Evolutionary conservation across 2,329 filamentous ascomycete species (phyloP), one percentile per base, ranked within the genome.

Genomic region (Hypoxylon sp.): DNA sequence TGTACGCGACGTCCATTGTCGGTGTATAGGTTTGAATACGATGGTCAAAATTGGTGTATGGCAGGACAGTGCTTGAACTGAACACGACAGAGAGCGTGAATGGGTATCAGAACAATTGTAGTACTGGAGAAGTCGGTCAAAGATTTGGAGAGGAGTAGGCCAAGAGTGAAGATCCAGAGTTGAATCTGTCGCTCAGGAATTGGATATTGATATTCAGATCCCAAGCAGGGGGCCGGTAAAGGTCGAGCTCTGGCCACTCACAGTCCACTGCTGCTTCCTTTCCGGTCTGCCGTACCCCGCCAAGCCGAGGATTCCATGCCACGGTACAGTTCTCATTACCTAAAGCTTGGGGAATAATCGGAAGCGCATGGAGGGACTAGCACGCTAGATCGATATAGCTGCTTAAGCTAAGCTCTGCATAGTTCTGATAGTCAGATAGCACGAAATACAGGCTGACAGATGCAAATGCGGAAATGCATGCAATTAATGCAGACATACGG

Each of bases 1-100:
- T 84, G 71, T 85, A 87, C 57, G 83, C 82, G 60, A 81, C 77
- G 63, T 88, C 85, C 85, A 88, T 85, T 53, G 43, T 73, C 35
- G 31, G 33, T 18, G 3, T 24, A 15, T 37, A 33, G 29, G 40
- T 48, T 47, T 3, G 15, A 29, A 27, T 23, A 49, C 33, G 48
- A 38, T 37, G 15, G 7, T 54, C 20, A 11, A 35, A 41, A 50
- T 20, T 23, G 23, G 6, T 37, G 10, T 20, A 51, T 45, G 18
- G 15, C 17, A 48, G 51, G 40, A 10, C 24, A 42, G 51, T 18
- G 8, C 23, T 26, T 24, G 46, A 31, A 15, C 17, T 27, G 13
- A 51, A 31, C 20, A 40, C 9, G 26, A 52, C 15, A 48, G 45
- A 46, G 29, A 42, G 31, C 26, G 20, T 46, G 48, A 48, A 56